phyloP scores from a whole-genome alignment of 495 filamentous ascomycete species.

The Geopyxis carbonaria region DNA sequence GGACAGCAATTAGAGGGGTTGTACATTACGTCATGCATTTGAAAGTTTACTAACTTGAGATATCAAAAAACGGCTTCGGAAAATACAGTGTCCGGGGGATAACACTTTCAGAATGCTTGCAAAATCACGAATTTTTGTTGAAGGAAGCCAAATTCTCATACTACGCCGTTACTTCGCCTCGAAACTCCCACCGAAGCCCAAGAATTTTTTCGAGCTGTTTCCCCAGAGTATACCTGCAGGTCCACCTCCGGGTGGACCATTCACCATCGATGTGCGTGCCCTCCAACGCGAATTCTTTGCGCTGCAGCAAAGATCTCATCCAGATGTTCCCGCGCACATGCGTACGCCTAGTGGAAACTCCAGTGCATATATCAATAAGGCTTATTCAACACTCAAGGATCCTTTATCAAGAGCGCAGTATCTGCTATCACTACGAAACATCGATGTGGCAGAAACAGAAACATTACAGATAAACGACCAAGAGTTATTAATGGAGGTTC shows the following conservation, averaged over 20 bases:
- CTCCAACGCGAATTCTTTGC: conserved; percentile 74
- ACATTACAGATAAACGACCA: conserved; percentile 48
- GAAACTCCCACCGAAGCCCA: conserved; percentile 26
- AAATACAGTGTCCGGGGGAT: no score
- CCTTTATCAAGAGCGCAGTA: conserved; percentile 75
- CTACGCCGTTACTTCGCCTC: no score
- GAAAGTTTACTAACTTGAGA: no score
- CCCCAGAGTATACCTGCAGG: conserved; percentile 61
- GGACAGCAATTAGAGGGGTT: no score
- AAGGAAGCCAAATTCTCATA: no score
- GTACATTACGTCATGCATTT: no score
- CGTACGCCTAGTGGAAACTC: conserved; percentile 45
- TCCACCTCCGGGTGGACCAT: conserved; percentile 60
- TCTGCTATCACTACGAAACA: conserved; percentile 49
- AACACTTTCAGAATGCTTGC: no score
- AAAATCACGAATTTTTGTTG: no score
- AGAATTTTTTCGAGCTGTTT: conserved; percentile 62
- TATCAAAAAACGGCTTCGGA: no score
- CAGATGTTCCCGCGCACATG: conserved; percentile 43
- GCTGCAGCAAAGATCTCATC: conserved; percentile 63
- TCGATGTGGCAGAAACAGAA: conserved; percentile 67
- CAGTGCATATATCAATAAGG: conserved; percentile 68
- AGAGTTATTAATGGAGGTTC: conserved; percentile 66
- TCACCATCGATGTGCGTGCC: conserved; percentile 47
- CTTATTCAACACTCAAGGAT: conserved; percentile 62